Percentiles rank a stretch among this genome's conserved stretches.
phyloP scores from a whole-genome alignment of 1,284 basidiomycete genomes.

The Schizopora paradoxa region DNA sequence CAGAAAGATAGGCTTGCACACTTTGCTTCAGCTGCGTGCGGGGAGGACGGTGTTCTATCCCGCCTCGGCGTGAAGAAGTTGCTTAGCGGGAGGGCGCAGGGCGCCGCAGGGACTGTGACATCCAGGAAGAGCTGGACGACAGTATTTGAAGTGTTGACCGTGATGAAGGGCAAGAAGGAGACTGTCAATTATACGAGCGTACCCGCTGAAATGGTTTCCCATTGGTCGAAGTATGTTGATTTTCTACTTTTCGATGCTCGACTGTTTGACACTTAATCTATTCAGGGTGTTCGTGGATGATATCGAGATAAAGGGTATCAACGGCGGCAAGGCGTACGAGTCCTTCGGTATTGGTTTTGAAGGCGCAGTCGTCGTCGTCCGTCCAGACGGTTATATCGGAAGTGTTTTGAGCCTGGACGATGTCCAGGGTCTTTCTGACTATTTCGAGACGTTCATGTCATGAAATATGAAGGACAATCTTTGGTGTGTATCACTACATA shows the following conservation, averaged over 20 bases:
- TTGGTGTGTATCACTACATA: too few relatives aligned
- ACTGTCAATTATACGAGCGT: slow-evolving; percentile 44
- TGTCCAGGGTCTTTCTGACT: slow-evolving; percentile 39
- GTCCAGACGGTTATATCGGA: slow-evolving; percentile 74
- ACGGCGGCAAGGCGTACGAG: slow-evolving; percentile 44
- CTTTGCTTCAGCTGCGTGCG: slow-evolving; percentile 40
- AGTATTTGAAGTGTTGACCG: slow-evolving; percentile 52
- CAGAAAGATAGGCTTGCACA: slow-evolving; percentile 37
- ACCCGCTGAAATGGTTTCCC: slow-evolving; percentile 47
- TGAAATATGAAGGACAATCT: too few relatives aligned
- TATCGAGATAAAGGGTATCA: slow-evolving; percentile 29
- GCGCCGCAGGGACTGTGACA: neutral
- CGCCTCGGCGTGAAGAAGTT: slow-evolving; percentile 27
- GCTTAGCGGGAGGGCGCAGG: too few relatives aligned
- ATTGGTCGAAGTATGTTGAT: slow-evolving; percentile 59
- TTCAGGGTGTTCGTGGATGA: slow-evolving; percentile 48
- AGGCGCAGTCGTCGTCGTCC: slow-evolving; percentile 61
- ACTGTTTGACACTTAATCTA: slow-evolving; percentile 3
- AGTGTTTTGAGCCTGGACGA: slow-evolving; percentile 47
- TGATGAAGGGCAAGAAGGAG: slow-evolving; percentile 43
- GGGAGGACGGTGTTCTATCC: slow-evolving; percentile 35
- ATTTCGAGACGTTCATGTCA: slow-evolving; percentile 47
- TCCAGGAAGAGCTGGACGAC: slow-evolving; percentile 17
- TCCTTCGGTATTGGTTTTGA: slow-evolving; percentile 51
- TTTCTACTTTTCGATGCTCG: neutral